phyloP scores from a whole-genome alignment of 768 basidiomycete species.

The Auricularia heimuer region DNA sequence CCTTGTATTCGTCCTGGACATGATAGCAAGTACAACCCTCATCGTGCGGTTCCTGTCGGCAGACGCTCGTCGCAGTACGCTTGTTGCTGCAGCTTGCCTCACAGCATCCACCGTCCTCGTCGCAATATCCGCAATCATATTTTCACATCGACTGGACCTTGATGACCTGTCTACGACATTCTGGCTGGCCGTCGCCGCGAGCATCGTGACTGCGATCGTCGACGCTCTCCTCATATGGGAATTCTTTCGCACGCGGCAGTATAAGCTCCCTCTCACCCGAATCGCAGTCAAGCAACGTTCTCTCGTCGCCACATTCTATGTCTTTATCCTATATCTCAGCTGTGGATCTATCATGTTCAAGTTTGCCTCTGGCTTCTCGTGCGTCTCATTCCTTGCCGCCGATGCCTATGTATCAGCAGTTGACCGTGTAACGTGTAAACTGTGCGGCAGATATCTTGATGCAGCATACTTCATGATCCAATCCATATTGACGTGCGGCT shows the following conservation, averaged over 20 bases:
- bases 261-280: neutral
- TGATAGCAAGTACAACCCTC: neutral
- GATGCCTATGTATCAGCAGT: no score
- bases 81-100: neutral
- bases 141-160: neutral
- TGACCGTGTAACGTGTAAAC: neutral
- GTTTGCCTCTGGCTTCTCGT: neutral
- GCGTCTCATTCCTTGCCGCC: neutral
- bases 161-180: neutral
- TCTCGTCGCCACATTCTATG: neutral
- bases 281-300: neutral
- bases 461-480: neutral
- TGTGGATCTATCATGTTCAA: neutral
- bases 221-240: neutral
- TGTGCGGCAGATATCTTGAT: neutral
- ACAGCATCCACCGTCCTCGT: neutral
- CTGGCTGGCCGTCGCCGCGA: neutral
- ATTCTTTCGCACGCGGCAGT: neutral
- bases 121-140: neutral
- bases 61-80: neutral
- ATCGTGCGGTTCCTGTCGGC: neutral
- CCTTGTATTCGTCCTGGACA: neutral
- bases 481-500: neutral
- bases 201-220: neutral
- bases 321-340: neutral